Conservation (phyloP, 2,329 filamentous ascomycete species). For the Fusarium bactridioides region DNA sequence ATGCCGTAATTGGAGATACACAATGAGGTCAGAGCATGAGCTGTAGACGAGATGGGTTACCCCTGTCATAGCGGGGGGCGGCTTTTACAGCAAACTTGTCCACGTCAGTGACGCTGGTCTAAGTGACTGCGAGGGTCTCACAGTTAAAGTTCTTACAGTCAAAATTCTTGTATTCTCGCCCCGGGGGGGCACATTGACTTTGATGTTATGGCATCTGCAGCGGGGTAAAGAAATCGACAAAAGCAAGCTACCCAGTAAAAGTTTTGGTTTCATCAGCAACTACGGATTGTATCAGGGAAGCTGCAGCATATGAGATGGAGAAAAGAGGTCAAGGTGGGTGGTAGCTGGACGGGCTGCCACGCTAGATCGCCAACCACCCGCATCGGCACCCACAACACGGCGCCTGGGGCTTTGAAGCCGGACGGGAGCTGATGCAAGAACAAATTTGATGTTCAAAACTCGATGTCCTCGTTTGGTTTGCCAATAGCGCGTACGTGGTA, state of each 20-base stretch:
- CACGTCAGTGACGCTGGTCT: constrained; percentile 24
- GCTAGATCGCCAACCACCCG: constrained; percentile 35
- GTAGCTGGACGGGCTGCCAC: constrained; percentile 25
- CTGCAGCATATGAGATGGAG: constrained; percentile 11
- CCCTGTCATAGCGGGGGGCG: constrained; percentile 16
- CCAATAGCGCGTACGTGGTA: neutral
- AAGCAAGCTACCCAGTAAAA: neutral
- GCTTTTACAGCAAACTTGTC: constrained; percentile 16
- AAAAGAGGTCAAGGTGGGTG: constrained; percentile 14
- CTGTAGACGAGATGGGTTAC: constrained; percentile 6
- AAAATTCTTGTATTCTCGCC: neutral
- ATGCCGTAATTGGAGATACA: constrained; percentile 20
- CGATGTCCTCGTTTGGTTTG: constrained; percentile 9
- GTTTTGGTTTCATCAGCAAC: constrained; percentile 1
- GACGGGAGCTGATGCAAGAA: constrained; percentile 21
- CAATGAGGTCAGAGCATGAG: constrained; percentile 33
- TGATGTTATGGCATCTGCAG: neutral
- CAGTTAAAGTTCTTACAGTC: constrained; percentile 15
- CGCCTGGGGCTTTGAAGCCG: constrained; percentile 17
- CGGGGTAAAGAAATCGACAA: neutral
- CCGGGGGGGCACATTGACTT: neutral
- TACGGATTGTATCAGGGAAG: neutral
- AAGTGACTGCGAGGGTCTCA: constrained; percentile 12
- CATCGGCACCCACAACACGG: constrained; percentile 19
- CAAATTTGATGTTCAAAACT: constrained; percentile 18